Evolutionary conservation across 306 rosid genomes (phyloP), one percentile per base, ranked within the genome.

Genomic region (Adenanthera pavonina): DNA sequence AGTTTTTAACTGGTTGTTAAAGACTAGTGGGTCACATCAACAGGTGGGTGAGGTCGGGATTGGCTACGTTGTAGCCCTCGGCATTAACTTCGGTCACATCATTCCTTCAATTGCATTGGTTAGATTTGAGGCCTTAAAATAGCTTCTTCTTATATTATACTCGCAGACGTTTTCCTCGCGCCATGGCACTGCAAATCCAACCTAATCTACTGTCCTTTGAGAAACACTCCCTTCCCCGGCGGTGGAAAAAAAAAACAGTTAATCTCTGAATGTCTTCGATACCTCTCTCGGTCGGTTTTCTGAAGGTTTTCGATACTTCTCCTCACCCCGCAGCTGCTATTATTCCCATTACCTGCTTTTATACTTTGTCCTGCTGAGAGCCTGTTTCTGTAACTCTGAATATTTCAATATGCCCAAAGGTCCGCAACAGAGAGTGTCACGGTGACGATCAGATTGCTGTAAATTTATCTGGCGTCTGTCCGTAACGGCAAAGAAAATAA

Each of bases 11-110:
- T 87, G 90, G 76, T 43, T 84, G 88, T 87, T 87, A 75, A 84
- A 81, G 86, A 64, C 3, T 69, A 84, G 88, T 87, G 90, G 88
- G 90, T 87, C 90, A 87, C 90, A 87, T 87, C 90, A 87, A 71
- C 90, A 87, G 90, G 88, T 84, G 88, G 82, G 83, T 67, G 78
- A 25, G 85, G 57, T 79, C 74, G 74, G 86, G 78, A 87, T 81
- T 82, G 83, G 81, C 88, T 84, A 81, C 76, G 17, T 33, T 46
- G 52, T 81, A 84, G 78, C 69, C 85, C 82, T 71, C 61, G 34
- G 30, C 75, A 78, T 84, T 81, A 54, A 78, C 81, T 87, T 87
- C 78, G 68, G 83, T 87, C 90, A 84, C 86, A 84, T 87, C 90
- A 84, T 44, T 16, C 54, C 67, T 80, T 83, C 78, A 8, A 38